Base-by-base conservation (phyloP, 768 basidiomycete genomes). In the Leucogyrophana mollusca region DNA sequence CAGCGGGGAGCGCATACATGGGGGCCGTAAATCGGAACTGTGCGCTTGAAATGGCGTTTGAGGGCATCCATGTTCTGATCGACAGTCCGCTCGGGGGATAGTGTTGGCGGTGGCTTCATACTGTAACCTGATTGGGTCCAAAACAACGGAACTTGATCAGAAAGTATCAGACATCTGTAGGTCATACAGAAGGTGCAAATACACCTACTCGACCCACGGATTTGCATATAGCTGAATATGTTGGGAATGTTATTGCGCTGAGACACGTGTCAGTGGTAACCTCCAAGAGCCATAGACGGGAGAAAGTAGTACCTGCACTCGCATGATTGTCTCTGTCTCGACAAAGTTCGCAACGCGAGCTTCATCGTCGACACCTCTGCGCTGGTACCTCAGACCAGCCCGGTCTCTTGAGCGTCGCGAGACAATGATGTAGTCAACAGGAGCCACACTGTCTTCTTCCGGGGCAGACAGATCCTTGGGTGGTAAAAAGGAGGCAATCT, bases 311-410 rank as follows among this genome's bases (percentile, higher is more conserved):
- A 91, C 93, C 74, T 87, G 79, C 9, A 94, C 79, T 34, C 83
- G 75, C 73, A 90, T 81, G 43, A 95, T 83, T 2, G 90, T 87
- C 69, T 97, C 94, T 0, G 92, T 93, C 66, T 97, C 92, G 2
- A 97, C 93, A 59, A 97, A 94, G 66, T 98, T 98, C 1, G 93
- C 94, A 3, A 94, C 94, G 60, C 90, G 79, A 4, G 93, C 91
- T 48, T 90, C 85, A 52, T 94, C 91, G 57, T 98, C 94, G 43
- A 97, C 82, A 2, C 96, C 96, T 56, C 96, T 75, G 34, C 96
- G 79, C 65, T 98, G 96, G 67, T 95, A 99, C 35, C 96, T 76
- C 54, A 98, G 70, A 1, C 96, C 96, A 4, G 94, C 92, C 36
- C 96, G 80, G 62, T 97, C 83, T 53, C 86, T 78, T 34, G 91